A percentile compares a stretch with the other conserved stretches of the same genome.
Evolutionary conservation across 148 eudicot species (phyloP).

Genomic region (Spergularia marina): DNA sequence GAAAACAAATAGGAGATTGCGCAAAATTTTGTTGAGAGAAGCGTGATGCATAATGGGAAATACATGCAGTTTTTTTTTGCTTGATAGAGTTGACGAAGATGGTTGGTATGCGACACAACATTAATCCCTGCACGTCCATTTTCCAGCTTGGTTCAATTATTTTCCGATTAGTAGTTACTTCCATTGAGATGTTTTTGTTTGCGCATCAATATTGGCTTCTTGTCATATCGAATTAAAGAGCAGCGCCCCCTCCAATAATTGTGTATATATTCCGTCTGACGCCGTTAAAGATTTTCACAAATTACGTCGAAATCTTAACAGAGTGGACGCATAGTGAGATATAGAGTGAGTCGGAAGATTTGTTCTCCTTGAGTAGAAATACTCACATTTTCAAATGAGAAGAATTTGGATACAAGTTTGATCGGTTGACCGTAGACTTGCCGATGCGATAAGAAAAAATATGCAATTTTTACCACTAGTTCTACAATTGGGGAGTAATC

Average conservation of each 20-base stretch:
- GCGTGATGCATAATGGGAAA: constrained; percentile 3
- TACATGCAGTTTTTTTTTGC: constrained; percentile 1
- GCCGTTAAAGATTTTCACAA: no score
- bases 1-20: not conserved
- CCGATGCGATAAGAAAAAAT: no score
- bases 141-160: constrained; percentile 9
- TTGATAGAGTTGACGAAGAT: constrained; percentile 19
- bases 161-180: not conserved
- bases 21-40: not conserved
- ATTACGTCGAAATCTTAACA: no score
- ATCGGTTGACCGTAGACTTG: no score
- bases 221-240: not conserved
- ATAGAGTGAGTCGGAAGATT: no score
- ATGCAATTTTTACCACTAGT: no score
- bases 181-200: constrained; percentile 2
- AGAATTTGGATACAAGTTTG: no score
- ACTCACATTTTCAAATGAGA: no score
- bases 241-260: not conserved
- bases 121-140: constrained; percentile 25
- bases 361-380: no score
- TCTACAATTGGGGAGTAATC: no score
- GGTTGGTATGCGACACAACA: constrained; percentile 14
- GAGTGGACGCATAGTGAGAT: no score
- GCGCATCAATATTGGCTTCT: not conserved
- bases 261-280: no score